Evolutionary conservation across 306 rosid species (phyloP), one percentile per base, ranked within the genome.

Genomic region (Medicago arabica): DNA sequence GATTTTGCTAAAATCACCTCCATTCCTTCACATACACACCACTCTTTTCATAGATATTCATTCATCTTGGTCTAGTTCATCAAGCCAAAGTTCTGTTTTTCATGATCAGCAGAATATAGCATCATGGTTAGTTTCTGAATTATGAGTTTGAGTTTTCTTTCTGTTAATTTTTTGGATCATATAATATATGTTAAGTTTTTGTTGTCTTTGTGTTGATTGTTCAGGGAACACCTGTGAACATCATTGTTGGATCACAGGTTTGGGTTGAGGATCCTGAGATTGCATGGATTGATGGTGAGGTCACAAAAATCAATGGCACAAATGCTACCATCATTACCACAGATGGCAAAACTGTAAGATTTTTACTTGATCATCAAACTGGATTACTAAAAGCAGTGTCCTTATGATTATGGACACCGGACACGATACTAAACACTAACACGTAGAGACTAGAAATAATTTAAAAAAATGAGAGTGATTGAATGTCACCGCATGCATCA

Each of bases 141-240:
- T n/a, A 74, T n/a, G 46, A 39, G 0, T 39, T 18, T 8, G 18
- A 59, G 36, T 51, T 66, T 54, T 67, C 36, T 43, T 40, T 50
- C 8, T 59, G 39, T 31, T 50, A 8, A 62, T 65, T 13, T 43
- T 58, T 51, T 7, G n/a, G 53, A 76, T 72, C 71, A 47, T 12
- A n/a, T 49, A 21, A 7, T 72, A 9, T 23, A 23, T 23, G 10
- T 43, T 19, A 40, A 50, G 58, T 38, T 76, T 11, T 55, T 78
- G 62, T 25, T 78, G 78, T 5, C 36, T 43, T 53, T 47, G n/a
- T 41, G 38, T 17, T 34, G 67, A 71, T 85, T 83, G 66, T 81
- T 75, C 87, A 92, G 95, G 97, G 97, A 78, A 92, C 90, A 61
- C 96, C 97, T 43, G 96, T 89, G 80, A 89, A 89, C 80, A 92